A percentile compares a stretch with the other conserved stretches of the same genome.
phyloP scores from a whole-genome alignment of 169 alveolate genomes.

The Perkinsus olseni region DNA sequence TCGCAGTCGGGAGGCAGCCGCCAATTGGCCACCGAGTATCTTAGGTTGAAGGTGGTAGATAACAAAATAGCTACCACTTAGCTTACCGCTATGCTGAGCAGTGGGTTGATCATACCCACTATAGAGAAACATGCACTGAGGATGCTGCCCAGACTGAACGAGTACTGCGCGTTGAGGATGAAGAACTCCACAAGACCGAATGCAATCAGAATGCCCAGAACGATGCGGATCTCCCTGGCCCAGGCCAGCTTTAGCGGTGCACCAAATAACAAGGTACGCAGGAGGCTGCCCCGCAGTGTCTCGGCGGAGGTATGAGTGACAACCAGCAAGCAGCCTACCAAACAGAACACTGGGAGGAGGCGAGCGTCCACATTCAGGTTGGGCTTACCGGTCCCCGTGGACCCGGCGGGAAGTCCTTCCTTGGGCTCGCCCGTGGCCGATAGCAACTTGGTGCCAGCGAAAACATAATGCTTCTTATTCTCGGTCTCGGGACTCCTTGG shows the following conservation, averaged over 20 bases:
- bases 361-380: too few relatives aligned
- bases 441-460: neutral
- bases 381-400: neutral
- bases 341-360: neutral
- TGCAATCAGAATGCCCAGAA: neutral
- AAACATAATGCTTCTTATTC: neutral
- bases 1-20: neutral
- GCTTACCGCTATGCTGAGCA: neutral
- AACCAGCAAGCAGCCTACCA: neutral
- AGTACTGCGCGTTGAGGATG: neutral
- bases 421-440: neutral
- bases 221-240: neutral
- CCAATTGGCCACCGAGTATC: neutral
- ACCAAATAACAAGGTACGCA: neutral
- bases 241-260: neutral
- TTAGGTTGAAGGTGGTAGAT: neutral
- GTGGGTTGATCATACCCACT: neutral
- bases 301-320: neutral
- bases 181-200: neutral
- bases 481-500: neutral
- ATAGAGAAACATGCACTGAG: neutral
- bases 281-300: neutral
- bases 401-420: neutral
- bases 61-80: neutral
- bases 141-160: neutral